phyloP scores from a whole-genome alignment of 1,284 basidiomycete species.

The Somion occarium region DNA sequence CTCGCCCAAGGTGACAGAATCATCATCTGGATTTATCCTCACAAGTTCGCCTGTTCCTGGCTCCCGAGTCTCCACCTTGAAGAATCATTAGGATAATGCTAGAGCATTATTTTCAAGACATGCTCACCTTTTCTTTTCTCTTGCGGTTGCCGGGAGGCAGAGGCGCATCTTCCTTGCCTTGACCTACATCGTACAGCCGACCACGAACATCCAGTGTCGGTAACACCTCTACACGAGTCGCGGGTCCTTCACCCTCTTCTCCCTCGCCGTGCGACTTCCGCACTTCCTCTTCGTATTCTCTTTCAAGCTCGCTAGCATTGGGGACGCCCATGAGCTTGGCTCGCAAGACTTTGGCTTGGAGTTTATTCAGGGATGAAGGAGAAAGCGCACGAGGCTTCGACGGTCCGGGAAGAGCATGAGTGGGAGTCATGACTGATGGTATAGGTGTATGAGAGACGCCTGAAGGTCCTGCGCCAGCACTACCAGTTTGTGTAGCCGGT shows the following conservation, averaged over 20 bases:
- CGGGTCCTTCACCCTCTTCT: conserved; percentile 38
- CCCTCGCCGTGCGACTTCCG: conserved; percentile 31
- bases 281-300: conserved; percentile 74
- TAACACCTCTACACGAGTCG: conserved; percentile 73
- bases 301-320: conserved; percentile 72
- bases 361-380: conserved; percentile 80
- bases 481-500: conserved; percentile 22
- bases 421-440: conserved; percentile 84
- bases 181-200: conserved; percentile 87
- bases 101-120: neutral
- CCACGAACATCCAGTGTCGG: conserved; percentile 89
- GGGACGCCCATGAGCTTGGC: conserved; percentile 82
- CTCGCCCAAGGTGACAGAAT: conserved; percentile 81
- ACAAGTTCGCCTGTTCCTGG: conserved; percentile 83
- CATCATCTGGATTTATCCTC: conserved; percentile 87
- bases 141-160: conserved; percentile 63
- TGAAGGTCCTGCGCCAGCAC: conserved; percentile 11
- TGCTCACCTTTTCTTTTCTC: conserved; percentile 70
- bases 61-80: conserved; percentile 85
- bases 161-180: conserved; percentile 49
- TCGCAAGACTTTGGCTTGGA: conserved; percentile 90
- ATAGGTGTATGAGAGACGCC: conserved; percentile 72
- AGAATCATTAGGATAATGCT: neutral
- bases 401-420: conserved; percentile 27
- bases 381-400: conserved; percentile 48